Conservation (phyloP, 2,329 filamentous ascomycete genomes). For the Pleurostoma richardsiae region DNA sequence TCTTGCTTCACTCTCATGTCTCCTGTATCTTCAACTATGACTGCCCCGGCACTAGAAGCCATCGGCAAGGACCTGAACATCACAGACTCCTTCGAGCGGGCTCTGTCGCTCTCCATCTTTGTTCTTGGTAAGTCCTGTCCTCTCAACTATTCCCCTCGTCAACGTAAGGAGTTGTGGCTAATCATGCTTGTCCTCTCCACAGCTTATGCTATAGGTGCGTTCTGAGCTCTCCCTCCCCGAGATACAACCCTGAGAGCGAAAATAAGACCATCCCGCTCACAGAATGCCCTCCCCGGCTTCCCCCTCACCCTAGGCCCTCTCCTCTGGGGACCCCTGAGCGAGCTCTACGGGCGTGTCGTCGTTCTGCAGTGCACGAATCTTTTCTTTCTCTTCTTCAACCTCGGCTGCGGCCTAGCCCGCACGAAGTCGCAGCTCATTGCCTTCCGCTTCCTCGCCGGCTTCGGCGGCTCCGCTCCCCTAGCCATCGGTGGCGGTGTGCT, state of each 20-base stretch:
- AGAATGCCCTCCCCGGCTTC: constrained; percentile 26
- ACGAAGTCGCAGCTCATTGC: constrained; percentile 49
- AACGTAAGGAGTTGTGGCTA: background rate
- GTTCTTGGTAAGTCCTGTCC: constrained; percentile 25
- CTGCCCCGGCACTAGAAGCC: constrained; percentile 21
- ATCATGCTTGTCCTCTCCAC: background rate
- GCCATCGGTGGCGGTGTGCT: constrained; percentile 41
- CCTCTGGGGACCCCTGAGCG: constrained; percentile 45
- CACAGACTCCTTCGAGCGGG: constrained; percentile 26
- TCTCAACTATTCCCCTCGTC: background rate
- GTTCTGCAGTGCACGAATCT: constrained; percentile 50
- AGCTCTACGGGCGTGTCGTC: constrained; percentile 49
- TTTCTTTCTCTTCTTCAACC: constrained; percentile 49
- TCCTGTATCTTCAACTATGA: constrained; percentile 44
- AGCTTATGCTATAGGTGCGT: constrained; percentile 6
- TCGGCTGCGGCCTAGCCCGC: constrained; percentile 44
- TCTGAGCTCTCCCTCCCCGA: background rate
- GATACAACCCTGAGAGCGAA: no score
- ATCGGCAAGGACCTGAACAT: constrained; percentile 37
- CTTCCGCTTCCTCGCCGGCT: constrained; percentile 52
- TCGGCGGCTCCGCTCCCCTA: constrained; percentile 53
- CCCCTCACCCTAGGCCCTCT: constrained; percentile 39
- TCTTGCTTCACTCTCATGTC: constrained; percentile 47
- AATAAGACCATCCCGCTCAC: no score
- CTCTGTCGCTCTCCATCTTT: constrained; percentile 46